These are phyloP conservation scores for Pythium brassicae DNA, from an alignment of 352 stramenopile genomes.

Conservation along the genomic window DNA sequence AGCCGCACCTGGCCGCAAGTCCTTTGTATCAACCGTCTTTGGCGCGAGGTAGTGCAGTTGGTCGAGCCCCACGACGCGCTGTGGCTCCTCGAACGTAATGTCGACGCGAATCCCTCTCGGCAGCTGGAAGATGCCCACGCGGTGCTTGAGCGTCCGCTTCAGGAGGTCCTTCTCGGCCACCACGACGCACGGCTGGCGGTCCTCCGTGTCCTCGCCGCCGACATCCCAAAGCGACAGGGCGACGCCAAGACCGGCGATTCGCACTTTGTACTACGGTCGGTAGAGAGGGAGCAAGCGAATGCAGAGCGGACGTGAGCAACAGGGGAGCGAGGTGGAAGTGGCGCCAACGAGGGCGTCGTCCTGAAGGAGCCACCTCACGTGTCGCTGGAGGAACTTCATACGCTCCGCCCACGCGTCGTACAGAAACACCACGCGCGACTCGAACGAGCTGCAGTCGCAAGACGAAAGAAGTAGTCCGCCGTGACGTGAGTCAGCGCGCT, in stretches of 20 bases:
- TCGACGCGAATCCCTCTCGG: slow-evolving; percentile 37
- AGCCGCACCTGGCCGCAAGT: slow-evolving; percentile 22
- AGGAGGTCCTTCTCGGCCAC: slow-evolving; percentile 58
- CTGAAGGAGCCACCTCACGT: no score
- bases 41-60: slow-evolving; percentile 49
- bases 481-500: not conserved
- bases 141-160: slow-evolving; percentile 35
- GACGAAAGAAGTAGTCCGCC: slow-evolving; percentile 9
- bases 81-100: slow-evolving; percentile 50
- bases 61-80: slow-evolving; percentile 41
- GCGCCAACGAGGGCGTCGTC: not conserved
- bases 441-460: slow-evolving; percentile 22
- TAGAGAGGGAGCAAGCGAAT: no score
- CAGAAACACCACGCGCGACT: slow-evolving; percentile 59
- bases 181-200: slow-evolving; percentile 44
- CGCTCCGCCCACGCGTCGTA: slow-evolving; percentile 71
- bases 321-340: not conserved
- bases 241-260: slow-evolving; percentile 45
- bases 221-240: slow-evolving; percentile 53
- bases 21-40: slow-evolving; percentile 32
- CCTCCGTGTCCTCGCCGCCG: slow-evolving; percentile 52
- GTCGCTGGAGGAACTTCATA: slow-evolving; percentile 53
- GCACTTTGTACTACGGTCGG: slow-evolving; percentile 49
- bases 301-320: not conserved
- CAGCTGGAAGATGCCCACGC: slow-evolving; percentile 26